phyloP scores from a whole-genome alignment of 2,329 filamentous ascomycete genomes.

The Ophiostoma tasmaniense region DNA sequence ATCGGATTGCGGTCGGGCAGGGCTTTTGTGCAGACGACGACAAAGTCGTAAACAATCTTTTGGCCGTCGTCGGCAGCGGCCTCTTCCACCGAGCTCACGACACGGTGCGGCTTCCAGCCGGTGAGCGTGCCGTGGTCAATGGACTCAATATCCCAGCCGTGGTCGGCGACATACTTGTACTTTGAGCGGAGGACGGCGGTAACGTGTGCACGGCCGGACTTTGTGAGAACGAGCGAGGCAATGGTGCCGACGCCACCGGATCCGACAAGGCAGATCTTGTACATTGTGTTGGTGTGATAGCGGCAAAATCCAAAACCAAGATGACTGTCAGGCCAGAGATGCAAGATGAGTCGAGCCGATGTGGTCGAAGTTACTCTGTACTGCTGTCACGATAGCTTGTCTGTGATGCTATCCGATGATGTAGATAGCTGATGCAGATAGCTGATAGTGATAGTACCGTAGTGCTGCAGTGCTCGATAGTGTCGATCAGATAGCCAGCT shows the following conservation, averaged over 20 bases:
- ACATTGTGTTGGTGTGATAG: background rate
- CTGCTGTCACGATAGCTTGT: background rate
- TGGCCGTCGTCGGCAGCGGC: background rate
- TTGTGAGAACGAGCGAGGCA: slow-evolving; percentile 19
- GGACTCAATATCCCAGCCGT: slow-evolving; percentile 20
- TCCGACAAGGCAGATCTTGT: slow-evolving; percentile 18
- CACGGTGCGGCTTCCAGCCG: slow-evolving; percentile 16
- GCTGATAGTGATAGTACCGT: background rate
- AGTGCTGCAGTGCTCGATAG: background rate
- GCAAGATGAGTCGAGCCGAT: background rate
- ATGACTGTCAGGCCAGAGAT: background rate
- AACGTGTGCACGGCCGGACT: slow-evolving; percentile 17
- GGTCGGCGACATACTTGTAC: slow-evolving; percentile 15
- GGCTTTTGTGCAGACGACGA: slow-evolving; percentile 63
- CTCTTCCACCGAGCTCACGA: slow-evolving; percentile 31
- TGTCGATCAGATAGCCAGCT: background rate
- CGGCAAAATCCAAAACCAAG: background rate
- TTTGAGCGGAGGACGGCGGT: slow-evolving; percentile 19
- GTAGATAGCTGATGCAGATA: background rate
- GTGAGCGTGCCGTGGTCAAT: slow-evolving; percentile 18
- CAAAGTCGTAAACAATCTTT: slow-evolving; percentile 42
- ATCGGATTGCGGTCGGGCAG: slow-evolving; percentile 58
- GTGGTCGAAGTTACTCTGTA: no score
- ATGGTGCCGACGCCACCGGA: slow-evolving; percentile 20
- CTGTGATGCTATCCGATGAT: background rate